These are phyloP conservation scores for Stentor roeselii DNA, from an alignment of 73 alveolate species.

Conservation along the genomic window DNA sequence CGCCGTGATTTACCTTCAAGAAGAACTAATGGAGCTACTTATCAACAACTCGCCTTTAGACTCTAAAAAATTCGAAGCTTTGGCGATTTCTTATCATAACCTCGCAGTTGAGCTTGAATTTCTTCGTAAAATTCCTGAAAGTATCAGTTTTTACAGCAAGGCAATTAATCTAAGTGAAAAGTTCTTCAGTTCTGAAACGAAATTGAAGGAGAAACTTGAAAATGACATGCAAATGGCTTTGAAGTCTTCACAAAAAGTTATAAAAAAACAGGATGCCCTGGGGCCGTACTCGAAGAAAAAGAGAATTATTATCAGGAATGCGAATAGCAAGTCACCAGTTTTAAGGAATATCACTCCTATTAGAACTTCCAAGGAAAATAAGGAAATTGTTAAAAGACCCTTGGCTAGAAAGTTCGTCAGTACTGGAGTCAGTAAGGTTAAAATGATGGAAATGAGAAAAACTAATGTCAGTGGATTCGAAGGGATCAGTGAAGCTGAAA, in stretches of 20 bases:
- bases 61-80: constrained; percentile 32
- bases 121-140: neutral
- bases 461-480: neutral
- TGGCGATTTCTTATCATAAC: constrained; percentile 82
- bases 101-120: constrained; percentile 82
- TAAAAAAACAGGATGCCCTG: neutral
- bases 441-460: neutral
- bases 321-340: neutral
- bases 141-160: too few species aligned
- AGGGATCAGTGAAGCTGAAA: neutral
- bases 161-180: neutral
- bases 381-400: neutral
- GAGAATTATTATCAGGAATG: neutral
- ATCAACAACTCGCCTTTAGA: neutral
- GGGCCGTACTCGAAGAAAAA: neutral
- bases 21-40: constrained; percentile 1
- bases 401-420: neutral
- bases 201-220: neutral
- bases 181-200: neutral
- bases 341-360: neutral
- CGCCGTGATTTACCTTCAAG: constrained; percentile 23
- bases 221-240: neutral
- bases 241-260: neutral
- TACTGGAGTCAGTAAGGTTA: neutral
- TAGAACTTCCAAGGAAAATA: neutral